Conservation (phyloP, 352 stramenopile species). For the Pythium aristosporum region DNA sequence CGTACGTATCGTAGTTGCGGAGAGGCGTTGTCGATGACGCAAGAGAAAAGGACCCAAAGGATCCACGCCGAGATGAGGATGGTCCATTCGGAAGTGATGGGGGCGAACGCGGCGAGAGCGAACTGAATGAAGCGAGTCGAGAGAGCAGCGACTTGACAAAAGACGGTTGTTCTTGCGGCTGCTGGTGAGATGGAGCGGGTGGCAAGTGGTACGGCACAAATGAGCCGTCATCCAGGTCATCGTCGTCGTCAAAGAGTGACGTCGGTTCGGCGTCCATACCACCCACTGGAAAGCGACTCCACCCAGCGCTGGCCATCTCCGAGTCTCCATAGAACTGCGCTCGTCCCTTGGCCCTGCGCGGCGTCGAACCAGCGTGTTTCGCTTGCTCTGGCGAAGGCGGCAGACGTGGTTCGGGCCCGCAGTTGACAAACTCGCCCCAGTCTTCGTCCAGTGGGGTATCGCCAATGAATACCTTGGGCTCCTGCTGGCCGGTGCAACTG, state of each 20-base stretch:
- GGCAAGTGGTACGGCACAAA: constrained; percentile 19
- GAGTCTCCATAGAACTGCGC: constrained; percentile 1
- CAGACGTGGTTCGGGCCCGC: background rate
- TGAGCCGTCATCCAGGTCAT: constrained; percentile 21
- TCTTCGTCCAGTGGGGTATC: constrained; percentile 36
- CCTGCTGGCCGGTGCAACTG: constrained; percentile 15
- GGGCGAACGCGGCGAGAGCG: constrained; percentile 15
- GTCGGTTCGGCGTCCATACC: constrained; percentile 10
- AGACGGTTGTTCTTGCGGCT: constrained; percentile 14
- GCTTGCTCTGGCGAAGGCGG: background rate
- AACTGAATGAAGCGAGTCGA: constrained; percentile 20
- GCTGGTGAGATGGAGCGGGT: background rate
- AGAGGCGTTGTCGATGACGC: constrained; percentile 15
- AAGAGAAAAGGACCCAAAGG: constrained; percentile 22
- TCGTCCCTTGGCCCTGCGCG: constrained; percentile 7
- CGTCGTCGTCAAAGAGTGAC: constrained; percentile 22
- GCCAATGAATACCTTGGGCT: constrained; percentile 42
- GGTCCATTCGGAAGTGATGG: constrained; percentile 14
- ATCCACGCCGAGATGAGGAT: constrained; percentile 17
- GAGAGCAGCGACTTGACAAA: constrained; percentile 24
- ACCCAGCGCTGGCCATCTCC: constrained; percentile 13
- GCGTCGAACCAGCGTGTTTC: background rate
- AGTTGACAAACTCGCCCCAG: constrained; percentile 66
- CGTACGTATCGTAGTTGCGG: constrained; percentile 68
- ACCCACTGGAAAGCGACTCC: constrained; percentile 12